Percentiles rank a stretch among this genome's conserved stretches.
Evolutionary conservation across 768 basidiomycete species (phyloP).

Genomic region (Hypholoma fasciculare): DNA sequence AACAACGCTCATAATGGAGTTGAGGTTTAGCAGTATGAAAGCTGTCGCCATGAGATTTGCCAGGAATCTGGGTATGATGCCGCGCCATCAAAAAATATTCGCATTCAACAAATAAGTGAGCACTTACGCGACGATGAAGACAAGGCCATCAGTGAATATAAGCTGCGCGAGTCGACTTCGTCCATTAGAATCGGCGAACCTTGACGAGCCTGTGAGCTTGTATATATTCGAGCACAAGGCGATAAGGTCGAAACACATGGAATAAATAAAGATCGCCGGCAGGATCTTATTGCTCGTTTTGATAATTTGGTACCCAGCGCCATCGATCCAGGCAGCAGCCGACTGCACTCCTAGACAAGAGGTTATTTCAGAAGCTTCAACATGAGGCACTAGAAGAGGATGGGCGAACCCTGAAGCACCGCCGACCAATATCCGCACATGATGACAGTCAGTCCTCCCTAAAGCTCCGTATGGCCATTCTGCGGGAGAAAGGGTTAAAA

Average conservation of each 20-base stretch:
- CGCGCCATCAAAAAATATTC: not conserved
- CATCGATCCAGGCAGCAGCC: constrained; percentile 52
- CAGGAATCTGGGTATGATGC: constrained; percentile 39
- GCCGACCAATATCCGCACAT: constrained; percentile 73
- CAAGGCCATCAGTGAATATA: constrained; percentile 71
- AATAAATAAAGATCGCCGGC: constrained; percentile 72
- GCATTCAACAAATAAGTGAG: not conserved
- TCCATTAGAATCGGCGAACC: constrained; percentile 10
- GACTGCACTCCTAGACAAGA: constrained; percentile 51
- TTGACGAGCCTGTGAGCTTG: constrained; percentile 41
- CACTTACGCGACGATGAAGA: constrained; percentile 72
- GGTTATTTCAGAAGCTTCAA: not conserved
- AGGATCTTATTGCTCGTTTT: constrained; percentile 63
- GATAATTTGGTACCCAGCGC: constrained; percentile 51
- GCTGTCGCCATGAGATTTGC: constrained; percentile 46
- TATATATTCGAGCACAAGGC: constrained; percentile 61
- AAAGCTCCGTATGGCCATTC: constrained; percentile 67
- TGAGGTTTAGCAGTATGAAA: constrained; percentile 68
- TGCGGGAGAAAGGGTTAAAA: not conserved
- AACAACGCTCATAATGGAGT: constrained; percentile 65
- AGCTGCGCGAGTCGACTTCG: constrained; percentile 54
- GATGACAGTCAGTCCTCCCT: constrained; percentile 47
- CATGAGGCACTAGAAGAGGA: not conserved
- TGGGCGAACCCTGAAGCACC: constrained; percentile 54
- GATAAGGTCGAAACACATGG: constrained; percentile 71